Evolutionary conservation across 1,139 yeast genomes (phyloP), one percentile per base, ranked within the genome.

Genomic region (Scheffersomyces illinoinensis): DNA sequence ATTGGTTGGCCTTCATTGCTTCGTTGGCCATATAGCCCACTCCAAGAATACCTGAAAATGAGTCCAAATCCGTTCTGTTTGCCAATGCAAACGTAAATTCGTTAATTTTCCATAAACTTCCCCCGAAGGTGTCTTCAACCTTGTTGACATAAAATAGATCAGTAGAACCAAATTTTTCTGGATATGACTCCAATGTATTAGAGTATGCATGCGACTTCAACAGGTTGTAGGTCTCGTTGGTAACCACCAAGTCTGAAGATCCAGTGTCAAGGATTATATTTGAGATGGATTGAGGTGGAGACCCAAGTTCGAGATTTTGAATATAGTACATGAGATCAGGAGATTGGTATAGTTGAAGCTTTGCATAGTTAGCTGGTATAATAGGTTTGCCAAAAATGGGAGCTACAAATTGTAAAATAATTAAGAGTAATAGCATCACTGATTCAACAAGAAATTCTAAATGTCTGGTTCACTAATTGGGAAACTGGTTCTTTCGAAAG

Each of bases 191-290:
- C 12, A 54, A 58, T 2, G 65, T 59, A 49, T 64, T 53, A 14
- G 21, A 23, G 47, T 61, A 63, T 3, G 67, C 56, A 2, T 57
- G 26, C 18, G 73, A 68, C 6, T 57, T 52, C 5, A 54, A 43
- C 7, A 54, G 43, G 18, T 60, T 47, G 53, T 58, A 71, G n/a
- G 54, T 54, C 0, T 57, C 39, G 4, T 54, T 48, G n/a, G 63
- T 52, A 10, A 71, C 53, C 4, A 67, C 63, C 48, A 70, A 62
- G 54, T 69, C 73, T 5, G 73, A 60, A 17, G 72, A 70, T 2
- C 74, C 74, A 21, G 73, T 68, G 53, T 70, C 74, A 4, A 71
- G 55, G 4, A 64, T 58, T 20, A 66, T 59, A n/a, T 60, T 53
- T 4, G 58, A 19, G 17, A 70, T 51, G 8, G 43, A 12, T 54